Percentiles rank a stretch among this genome's conserved stretches.
Evolutionary conservation across 106 monocot genomes (phyloP).

Genomic region (Dactylorhiza incarnata): DNA sequence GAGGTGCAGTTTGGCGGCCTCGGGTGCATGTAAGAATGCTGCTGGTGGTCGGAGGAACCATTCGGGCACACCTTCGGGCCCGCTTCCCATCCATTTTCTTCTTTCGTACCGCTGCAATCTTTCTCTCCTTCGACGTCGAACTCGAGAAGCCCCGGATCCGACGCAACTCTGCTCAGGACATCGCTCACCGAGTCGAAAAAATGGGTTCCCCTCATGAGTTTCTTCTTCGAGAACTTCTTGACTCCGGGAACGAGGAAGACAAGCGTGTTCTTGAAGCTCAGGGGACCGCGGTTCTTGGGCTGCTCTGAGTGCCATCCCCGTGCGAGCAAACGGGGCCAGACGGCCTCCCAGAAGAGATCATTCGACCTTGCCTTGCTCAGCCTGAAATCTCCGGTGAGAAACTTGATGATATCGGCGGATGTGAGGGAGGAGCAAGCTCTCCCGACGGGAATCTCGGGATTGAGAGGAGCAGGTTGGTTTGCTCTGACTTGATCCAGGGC

Average conservation of each 20-base stretch:
- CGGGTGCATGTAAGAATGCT: constrained; percentile 25
- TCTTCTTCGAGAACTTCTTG: constrained; percentile 75
- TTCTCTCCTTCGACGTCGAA: constrained; percentile 40
- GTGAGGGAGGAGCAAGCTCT: constrained; percentile 72
- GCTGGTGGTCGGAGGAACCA: constrained; percentile 15
- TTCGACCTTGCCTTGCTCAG: constrained; percentile 79
- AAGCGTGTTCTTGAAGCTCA: constrained; percentile 31
- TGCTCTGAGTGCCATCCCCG: constrained; percentile 89
- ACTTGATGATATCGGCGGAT: constrained; percentile 58
- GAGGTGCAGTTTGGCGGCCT: constrained; percentile 27
- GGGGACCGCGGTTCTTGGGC: constrained; percentile 36
- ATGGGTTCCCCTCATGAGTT: constrained; percentile 75
- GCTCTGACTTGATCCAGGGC: constrained; percentile 33
- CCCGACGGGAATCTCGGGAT: constrained; percentile 57
- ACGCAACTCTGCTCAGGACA: constrained; percentile 77
- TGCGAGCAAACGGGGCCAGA: constrained; percentile 89
- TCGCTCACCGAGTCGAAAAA: constrained; percentile 95
- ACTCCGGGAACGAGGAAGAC: constrained; percentile 77
- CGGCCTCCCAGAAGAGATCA: constrained; percentile 97
- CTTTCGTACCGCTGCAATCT: constrained; percentile 9
- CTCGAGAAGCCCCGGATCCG: constrained; percentile 66
- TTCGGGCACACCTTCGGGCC: constrained; percentile 13
- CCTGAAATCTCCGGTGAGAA: constrained; percentile 80
- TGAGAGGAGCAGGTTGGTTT: constrained; percentile 16
- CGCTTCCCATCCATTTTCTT: constrained; percentile 21